phyloP scores from a whole-genome alignment of 75 land plant species.

The Ceratopteris richardii region DNA sequence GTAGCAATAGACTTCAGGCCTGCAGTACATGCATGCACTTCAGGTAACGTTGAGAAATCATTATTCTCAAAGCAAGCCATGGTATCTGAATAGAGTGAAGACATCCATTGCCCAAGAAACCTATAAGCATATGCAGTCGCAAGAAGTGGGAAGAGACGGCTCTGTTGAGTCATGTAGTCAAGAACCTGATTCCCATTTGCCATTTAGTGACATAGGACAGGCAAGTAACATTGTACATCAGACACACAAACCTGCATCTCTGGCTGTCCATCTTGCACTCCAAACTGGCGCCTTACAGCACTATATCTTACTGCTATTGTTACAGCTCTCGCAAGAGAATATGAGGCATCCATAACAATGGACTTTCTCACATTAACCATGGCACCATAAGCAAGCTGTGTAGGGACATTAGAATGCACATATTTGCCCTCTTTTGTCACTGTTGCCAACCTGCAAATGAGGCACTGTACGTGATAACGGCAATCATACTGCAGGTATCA shows the following conservation, averaged over 20 bases:
- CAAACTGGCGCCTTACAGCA: no score
- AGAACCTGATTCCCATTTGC: conserved; percentile 80
- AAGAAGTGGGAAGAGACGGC: conserved; percentile 89
- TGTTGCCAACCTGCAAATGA: conserved; percentile 61
- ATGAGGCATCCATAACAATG: conserved; percentile 83
- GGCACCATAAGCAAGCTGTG: conserved; percentile 84
- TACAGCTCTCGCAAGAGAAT: conserved; percentile 81
- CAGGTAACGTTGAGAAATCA: conserved; percentile 80
- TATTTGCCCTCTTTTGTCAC: conserved; percentile 89
- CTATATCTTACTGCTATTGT: conserved; percentile 92
- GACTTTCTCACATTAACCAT: conserved; percentile 89
- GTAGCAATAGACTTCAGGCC: conserved; percentile 44
- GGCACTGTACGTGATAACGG: no score
- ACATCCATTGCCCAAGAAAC: conserved; percentile 90
- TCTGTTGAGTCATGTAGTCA: conserved; percentile 92
- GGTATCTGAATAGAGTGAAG: conserved; percentile 82
- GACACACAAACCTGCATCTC: no score
- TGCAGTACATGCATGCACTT: conserved; percentile 45
- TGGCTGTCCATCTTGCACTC: conserved; percentile 69
- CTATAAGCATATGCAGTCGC: no score
- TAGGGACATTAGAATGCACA: conserved; percentile 69
- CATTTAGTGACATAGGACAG: no score
- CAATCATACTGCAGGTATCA: no score
- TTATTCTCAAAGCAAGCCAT: conserved; percentile 55
- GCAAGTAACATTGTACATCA: no score